phyloP scores from a whole-genome alignment of 164 flowering plant genomes.

The Macadamia integrifolia region DNA sequence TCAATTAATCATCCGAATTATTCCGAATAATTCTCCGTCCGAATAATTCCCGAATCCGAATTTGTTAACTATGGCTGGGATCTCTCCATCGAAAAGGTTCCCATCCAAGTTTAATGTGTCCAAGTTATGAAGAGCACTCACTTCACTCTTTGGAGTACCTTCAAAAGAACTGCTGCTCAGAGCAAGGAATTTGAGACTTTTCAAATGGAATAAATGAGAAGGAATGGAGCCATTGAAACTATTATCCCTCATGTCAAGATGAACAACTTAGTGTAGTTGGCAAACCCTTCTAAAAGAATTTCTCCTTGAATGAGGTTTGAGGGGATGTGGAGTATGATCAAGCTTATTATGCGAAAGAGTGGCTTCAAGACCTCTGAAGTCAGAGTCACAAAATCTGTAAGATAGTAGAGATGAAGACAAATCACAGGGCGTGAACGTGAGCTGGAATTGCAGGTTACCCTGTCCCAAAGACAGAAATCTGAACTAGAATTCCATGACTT shows the following conservation, averaged over 20 bases:
- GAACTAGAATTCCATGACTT: conserved; percentile 29
- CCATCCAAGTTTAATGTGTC: conserved; percentile 28
- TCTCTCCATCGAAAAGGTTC: conserved; percentile 30
- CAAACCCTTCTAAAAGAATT: conserved; percentile 26
- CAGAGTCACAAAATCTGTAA: conserved; percentile 5
- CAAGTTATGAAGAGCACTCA: conserved; percentile 30
- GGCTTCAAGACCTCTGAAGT: conserved; percentile 25
- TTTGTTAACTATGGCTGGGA: no score
- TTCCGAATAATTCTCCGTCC: no score
- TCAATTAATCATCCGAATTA: no score
- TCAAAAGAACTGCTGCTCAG: conserved; percentile 29
- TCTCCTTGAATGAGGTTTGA: conserved; percentile 35
- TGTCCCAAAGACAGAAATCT: conserved; percentile 33
- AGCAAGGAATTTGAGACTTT: conserved; percentile 31
- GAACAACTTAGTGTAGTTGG: conserved; percentile 32
- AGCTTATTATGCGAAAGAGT: conserved; percentile 26
- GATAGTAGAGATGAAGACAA: conserved; percentile 25
- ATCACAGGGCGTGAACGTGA: conserved; percentile 13
- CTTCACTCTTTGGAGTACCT: conserved; percentile 25
- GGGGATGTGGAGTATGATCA: conserved; percentile 38
- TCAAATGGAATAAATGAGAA: conserved; percentile 26
- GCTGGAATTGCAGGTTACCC: conserved; percentile 22
- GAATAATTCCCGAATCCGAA: no score
- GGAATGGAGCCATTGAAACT: conserved; percentile 42
- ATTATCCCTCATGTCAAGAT: conserved; percentile 38